Base-by-base conservation (phyloP, 768 basidiomycete genomes). In the Termitomyces sp. region DNA sequence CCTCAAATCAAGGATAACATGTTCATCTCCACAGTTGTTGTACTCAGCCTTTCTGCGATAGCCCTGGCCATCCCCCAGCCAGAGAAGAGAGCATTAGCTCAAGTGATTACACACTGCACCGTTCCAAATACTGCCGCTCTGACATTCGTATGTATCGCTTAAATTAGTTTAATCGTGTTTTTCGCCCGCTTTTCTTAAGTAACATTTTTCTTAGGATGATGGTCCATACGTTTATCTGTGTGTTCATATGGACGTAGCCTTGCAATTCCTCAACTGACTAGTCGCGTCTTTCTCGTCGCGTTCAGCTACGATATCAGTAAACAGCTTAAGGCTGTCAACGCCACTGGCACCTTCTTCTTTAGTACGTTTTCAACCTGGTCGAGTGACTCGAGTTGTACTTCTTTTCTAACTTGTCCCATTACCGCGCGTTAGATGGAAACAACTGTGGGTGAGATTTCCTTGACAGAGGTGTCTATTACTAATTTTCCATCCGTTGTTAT, bases 321-420 rank as follows among this genome's bases (percentile, higher is more conserved):
- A 7, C 36, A 32, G 6, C 48, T 49, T 8, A 49, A 13, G 22
- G 61, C 58, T 20, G 65, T 62, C 43, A 63, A 62, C 44, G 72
- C 67, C 3, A 67, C 66, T 32, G 72, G 68, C 16, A 71, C 70
- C 1, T 70, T 71, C 46, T 72, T 72, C 63, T 69, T 68, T 54
- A 72, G 70, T 71, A 48, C 18, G 69, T 62, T 20, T 48, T 26
- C 9, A 1, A 32, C 14, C 26, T 20, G 18, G 20, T 51, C 24
- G 30, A 1, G 30, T 30, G 5, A 30, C 30, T 30, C 4, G 4
- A 7, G 5, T 32, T 11, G 13, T 10, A 33, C 30, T 20, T 16
- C 20, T 32, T 9, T 30, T 35, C 51, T 61, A 20, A 59, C 11
- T 13, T 30, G 3, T 41, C 30, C 26, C 40, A 11, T n/a, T 32